Conservation (phyloP, 1,139 yeast genomes). For the Candida smagusa region DNA sequence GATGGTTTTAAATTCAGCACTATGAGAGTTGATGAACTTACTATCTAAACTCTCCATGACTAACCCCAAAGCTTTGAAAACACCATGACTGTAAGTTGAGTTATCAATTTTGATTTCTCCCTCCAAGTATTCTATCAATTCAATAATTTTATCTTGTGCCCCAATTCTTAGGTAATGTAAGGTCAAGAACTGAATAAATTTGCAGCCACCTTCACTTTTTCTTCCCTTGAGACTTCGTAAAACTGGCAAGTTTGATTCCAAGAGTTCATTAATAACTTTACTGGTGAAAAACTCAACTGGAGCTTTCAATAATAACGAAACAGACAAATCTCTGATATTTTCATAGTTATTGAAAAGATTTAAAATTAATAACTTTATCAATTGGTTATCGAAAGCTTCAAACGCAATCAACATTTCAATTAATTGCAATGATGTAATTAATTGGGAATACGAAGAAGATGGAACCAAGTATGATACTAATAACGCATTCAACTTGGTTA, state of each 20-base stretch:
- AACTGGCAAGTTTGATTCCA: conserved; percentile 38
- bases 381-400: background rate
- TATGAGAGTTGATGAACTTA: background rate
- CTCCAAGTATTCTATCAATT: conserved; percentile 13
- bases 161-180: conserved; percentile 17
- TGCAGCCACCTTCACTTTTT: conserved; percentile 80
- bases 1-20: conserved; percentile 1
- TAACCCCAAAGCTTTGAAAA: conserved; percentile 53
- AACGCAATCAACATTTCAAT: conserved; percentile 31
- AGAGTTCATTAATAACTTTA: conserved; percentile 15
- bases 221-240: conserved; percentile 62
- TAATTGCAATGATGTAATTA: conserved; percentile 50
- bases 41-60: conserved; percentile 19
- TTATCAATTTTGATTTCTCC: conserved; percentile 20
- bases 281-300: conserved; percentile 5
- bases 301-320: conserved; percentile 47
- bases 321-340: conserved; percentile 61
- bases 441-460: conserved; percentile 66
- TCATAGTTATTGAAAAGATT: conserved; percentile 64
- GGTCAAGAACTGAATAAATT: conserved; percentile 51
- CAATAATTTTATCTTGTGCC: conserved; percentile 30
- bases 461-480: conserved; percentile 51
- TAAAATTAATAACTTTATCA: conserved; percentile 24
- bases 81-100: conserved; percentile 51
- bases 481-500: conserved; percentile 26